Evolutionary conservation across 1,284 basidiomycete genomes (phyloP).

Genomic region (Cronartium quercuum): DNA sequence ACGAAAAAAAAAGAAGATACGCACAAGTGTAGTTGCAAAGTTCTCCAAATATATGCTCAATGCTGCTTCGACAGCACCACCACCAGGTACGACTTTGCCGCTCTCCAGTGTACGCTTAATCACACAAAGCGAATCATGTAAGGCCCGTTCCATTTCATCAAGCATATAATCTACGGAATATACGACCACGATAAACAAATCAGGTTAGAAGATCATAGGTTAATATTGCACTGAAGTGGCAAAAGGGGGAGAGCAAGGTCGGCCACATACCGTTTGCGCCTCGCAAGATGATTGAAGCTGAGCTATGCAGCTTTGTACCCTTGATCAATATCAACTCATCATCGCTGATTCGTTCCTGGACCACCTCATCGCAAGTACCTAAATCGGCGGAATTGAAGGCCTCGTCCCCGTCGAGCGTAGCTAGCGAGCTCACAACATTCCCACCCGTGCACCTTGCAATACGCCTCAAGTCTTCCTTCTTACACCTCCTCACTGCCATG

Average conservation of each 20-base stretch:
- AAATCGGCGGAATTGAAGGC: conserved; percentile 88
- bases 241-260: neutral
- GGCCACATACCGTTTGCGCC: conserved; percentile 66
- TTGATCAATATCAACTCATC: conserved; percentile 97
- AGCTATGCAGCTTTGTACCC: conserved; percentile 93
- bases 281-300: conserved; percentile 83
- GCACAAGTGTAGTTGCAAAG: conserved; percentile 90
- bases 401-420: conserved; percentile 96
- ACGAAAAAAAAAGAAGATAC: conserved; percentile 45
- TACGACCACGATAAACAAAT: neutral
- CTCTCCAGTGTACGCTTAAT: conserved; percentile 97
- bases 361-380: conserved; percentile 87
- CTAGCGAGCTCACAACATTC: conserved; percentile 82
- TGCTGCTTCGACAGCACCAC: conserved; percentile 94
- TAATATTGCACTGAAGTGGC: neutral
- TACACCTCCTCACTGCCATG: conserved; percentile 95
- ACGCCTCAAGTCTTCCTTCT: conserved; percentile 92
- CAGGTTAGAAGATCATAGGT: neutral
- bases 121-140: conserved; percentile 90
- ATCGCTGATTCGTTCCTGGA: conserved; percentile 95
- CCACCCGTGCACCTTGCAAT: conserved; percentile 98
- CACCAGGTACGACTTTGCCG: conserved; percentile 90
- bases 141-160: conserved; percentile 96
- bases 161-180: conserved; percentile 74
- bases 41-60: conserved; percentile 97